These are phyloP conservation scores for Croton laevigatus DNA, from an alignment of 441 rosid genomes.

Conservation along the genomic window DNA sequence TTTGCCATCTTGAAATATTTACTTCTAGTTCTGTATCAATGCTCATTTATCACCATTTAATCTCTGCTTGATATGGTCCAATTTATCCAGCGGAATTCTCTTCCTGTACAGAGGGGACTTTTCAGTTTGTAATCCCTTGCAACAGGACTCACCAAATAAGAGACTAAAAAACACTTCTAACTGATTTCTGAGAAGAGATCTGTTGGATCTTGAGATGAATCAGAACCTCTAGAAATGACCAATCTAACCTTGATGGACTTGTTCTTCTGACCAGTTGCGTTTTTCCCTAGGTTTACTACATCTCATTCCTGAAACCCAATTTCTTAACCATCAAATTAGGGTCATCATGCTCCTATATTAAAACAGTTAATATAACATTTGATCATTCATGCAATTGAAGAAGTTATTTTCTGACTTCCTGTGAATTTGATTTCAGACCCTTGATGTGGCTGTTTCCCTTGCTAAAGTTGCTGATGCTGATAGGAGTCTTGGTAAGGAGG, in stretches of 20 bases:
- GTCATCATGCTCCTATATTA: not conserved
- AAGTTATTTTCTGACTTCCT: not conserved
- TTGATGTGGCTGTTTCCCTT: constrained; percentile 87
- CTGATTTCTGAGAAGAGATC: not conserved
- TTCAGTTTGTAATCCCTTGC: not conserved
- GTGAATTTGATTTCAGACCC: constrained; percentile 38
- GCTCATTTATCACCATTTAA: not conserved
- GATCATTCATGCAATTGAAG: not conserved
- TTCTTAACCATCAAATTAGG: too few relatives aligned
- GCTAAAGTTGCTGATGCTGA: constrained; percentile 96
- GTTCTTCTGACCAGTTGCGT: not conserved
- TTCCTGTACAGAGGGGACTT: too few relatives aligned
- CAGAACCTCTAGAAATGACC: not conserved
- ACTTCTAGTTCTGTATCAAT: not conserved
- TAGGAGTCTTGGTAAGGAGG: constrained; percentile 61
- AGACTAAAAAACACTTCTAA: not conserved
- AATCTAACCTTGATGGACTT: not conserved
- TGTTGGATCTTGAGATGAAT: not conserved
- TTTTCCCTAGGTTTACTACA: not conserved
- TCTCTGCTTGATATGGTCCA: too few relatives aligned
- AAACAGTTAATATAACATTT: not conserved
- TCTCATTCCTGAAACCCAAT: too few relatives aligned
- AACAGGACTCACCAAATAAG: not conserved
- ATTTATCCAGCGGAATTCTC: too few relatives aligned
- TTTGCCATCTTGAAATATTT: not conserved